These are phyloP conservation scores for Novymonas esmeraldas DNA, from an alignment of 208 protist genomes.

Conservation along the genomic window DNA sequence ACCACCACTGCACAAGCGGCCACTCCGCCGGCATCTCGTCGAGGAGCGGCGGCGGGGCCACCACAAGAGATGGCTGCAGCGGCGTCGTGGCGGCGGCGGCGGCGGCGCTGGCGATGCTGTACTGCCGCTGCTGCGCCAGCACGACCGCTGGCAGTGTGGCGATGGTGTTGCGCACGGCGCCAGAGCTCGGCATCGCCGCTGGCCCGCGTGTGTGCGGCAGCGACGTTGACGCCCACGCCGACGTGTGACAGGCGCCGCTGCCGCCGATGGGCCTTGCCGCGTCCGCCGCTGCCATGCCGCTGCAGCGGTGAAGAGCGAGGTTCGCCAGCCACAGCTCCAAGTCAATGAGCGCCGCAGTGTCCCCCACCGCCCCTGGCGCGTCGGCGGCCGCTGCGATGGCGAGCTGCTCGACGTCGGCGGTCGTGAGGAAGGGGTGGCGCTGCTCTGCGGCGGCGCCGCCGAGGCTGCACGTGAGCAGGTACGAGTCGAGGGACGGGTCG, in stretches of 20 bases:
- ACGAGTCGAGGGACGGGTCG: conserved; percentile 26
- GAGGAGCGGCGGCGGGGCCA: background rate
- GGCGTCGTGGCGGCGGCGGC: background rate
- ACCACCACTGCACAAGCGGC: conserved; percentile 29
- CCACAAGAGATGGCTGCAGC: background rate
- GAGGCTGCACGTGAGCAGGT: conserved; percentile 24
- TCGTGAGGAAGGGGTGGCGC: conserved; percentile 26
- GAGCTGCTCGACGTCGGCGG: conserved; percentile 22
- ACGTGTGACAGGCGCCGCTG: too few relatives aligned
- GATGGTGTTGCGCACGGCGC: conserved; percentile 12
- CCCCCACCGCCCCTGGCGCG: background rate
- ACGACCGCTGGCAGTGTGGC: conserved; percentile 15
- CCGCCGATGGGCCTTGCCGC: too few relatives aligned
- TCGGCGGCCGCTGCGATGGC: conserved; percentile 5
- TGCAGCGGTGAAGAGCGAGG: conserved; percentile 33
- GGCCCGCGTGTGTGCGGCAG: background rate
- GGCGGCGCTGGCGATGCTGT: too few relatives aligned
- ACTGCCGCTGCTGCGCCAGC: conserved; percentile 20
- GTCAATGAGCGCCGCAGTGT: background rate
- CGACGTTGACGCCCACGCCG: too few relatives aligned
- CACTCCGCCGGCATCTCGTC: conserved; percentile 15
- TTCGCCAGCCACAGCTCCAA: conserved; percentile 28
- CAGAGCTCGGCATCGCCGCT: conserved; percentile 6
- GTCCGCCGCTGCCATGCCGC: conserved; percentile 19
- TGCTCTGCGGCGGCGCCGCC: background rate